Percentiles rank a stretch among this genome's conserved stretches.
Evolutionary conservation across 2,329 filamentous ascomycete species (phyloP).

Genomic region (Chaetomiaceae sp.): DNA sequence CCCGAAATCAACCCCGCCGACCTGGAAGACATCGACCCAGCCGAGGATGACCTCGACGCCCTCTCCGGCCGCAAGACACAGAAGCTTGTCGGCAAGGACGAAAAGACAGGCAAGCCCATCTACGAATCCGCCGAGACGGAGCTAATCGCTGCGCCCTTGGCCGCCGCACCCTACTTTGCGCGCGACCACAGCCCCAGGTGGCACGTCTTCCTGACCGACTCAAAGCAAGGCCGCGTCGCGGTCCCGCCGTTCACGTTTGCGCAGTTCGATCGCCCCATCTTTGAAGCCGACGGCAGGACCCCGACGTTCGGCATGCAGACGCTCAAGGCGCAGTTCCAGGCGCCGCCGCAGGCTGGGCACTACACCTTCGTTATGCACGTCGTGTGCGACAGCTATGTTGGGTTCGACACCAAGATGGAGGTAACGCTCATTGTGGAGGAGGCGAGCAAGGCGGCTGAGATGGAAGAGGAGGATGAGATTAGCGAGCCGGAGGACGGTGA

Average conservation of each 20-base stretch:
- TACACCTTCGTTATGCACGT: constrained; percentile 95
- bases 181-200: constrained; percentile 86
- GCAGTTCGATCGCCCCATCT: constrained; percentile 84
- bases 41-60: constrained; percentile 86
- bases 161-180: constrained; percentile 84
- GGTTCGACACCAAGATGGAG: constrained; percentile 88
- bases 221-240: constrained; percentile 90
- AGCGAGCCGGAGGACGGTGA: constrained; percentile 96
- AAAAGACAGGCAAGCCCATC: constrained; percentile 50
- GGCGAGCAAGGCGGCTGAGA: constrained; percentile 73
- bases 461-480: constrained; percentile 87
- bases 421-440: constrained; percentile 88
- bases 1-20: constrained; percentile 73
- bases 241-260: constrained; percentile 96
- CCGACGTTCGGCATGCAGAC: constrained; percentile 96
- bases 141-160: constrained; percentile 74
- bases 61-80: constrained; percentile 72
- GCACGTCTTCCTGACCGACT: constrained; percentile 92
- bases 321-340: constrained; percentile 93
- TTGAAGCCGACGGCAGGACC: constrained; percentile 67
- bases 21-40: constrained; percentile 85
- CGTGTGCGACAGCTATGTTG: constrained; percentile 90
- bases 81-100: constrained; percentile 61
- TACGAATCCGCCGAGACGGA: constrained; percentile 50
- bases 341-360: constrained; percentile 83